Conservation (phyloP, 441 rosid genomes). For the Flueggea neowawraea region DNA sequence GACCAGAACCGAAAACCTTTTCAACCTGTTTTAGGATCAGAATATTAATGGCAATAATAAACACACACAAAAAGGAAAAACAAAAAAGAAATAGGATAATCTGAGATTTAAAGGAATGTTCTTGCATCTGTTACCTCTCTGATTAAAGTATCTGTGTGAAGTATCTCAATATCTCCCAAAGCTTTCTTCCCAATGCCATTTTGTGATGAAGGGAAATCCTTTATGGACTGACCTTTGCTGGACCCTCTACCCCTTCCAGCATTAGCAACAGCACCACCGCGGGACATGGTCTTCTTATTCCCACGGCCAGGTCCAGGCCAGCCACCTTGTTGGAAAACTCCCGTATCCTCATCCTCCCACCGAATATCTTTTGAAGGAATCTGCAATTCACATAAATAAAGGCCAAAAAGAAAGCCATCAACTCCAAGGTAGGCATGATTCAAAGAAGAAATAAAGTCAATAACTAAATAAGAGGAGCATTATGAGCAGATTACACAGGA, state of each 20-base stretch:
- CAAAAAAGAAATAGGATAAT: neutral
- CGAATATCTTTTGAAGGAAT: conserved; percentile 87
- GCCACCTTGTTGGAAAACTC: conserved; percentile 66
- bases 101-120: conserved; percentile 4
- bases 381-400: conserved; percentile 28
- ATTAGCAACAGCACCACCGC: conserved; percentile 55
- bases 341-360: conserved; percentile 90
- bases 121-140: conserved; percentile 78
- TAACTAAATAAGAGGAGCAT: too few species aligned
- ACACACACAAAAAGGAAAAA: neutral
- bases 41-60: conserved; percentile 7
- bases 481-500: too few species aligned
- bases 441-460: too few species aligned
- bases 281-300: conserved; percentile 56
- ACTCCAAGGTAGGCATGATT: too few species aligned
- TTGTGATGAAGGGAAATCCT: conserved; percentile 49
- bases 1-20: conserved; percentile 69
- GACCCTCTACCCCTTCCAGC: conserved; percentile 90
- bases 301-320: conserved; percentile 90
- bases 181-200: conserved; percentile 83
- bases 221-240: conserved; percentile 49
- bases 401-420: neutral
- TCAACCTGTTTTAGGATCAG: conserved; percentile 62
- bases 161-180: conserved; percentile 85
- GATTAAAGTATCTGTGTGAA: conserved; percentile 84